These are phyloP conservation scores for Colletotrichum destructivum DNA, from an alignment of 2,329 filamentous ascomycete species.

Conservation along the genomic window DNA sequence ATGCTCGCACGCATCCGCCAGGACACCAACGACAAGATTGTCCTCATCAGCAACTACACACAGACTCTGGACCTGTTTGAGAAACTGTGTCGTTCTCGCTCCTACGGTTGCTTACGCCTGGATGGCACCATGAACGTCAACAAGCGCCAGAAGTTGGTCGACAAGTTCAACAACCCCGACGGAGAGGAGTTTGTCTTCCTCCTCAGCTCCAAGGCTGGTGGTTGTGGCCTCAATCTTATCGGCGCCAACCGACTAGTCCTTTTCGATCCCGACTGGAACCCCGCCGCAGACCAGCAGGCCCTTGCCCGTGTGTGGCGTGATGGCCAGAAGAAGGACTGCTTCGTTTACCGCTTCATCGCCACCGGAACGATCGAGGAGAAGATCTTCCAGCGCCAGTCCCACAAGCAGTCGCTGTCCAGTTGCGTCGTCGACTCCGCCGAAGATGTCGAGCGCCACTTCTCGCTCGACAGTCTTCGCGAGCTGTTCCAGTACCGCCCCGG, in stretches of 20 bases:
- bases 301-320: slow-evolving; percentile 98
- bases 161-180: slow-evolving; percentile 96
- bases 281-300: slow-evolving; percentile 96
- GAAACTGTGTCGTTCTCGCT: slow-evolving; percentile 85
- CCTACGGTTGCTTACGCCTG: slow-evolving; percentile 88
- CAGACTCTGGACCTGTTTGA: slow-evolving; percentile 97
- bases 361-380: slow-evolving; percentile 99
- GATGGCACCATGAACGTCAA: slow-evolving; percentile 98
- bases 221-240: slow-evolving; percentile 95
- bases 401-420: slow-evolving; percentile 96
- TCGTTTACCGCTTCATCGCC: slow-evolving; percentile 99
- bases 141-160: slow-evolving; percentile 96
- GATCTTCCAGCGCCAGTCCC: slow-evolving; percentile 97
- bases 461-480: slow-evolving; percentile 89
- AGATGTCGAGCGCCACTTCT: slow-evolving; percentile 97
- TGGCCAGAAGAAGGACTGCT: slow-evolving; percentile 99
- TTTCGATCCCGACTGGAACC: slow-evolving; percentile 99
- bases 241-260: slow-evolving; percentile 95
- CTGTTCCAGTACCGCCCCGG: slow-evolving; percentile 92
- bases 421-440: slow-evolving; percentile 97
- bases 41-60: slow-evolving; percentile 98
- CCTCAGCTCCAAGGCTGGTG: slow-evolving; percentile 96
- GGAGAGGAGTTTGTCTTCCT: slow-evolving; percentile 94
- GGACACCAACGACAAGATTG: slow-evolving; percentile 99
- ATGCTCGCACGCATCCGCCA: slow-evolving; percentile 97